Percentiles rank a stretch among this genome's conserved stretches.
Evolutionary conservation across 768 basidiomycete species (phyloP).

Genomic region (Mycena amicta): DNA sequence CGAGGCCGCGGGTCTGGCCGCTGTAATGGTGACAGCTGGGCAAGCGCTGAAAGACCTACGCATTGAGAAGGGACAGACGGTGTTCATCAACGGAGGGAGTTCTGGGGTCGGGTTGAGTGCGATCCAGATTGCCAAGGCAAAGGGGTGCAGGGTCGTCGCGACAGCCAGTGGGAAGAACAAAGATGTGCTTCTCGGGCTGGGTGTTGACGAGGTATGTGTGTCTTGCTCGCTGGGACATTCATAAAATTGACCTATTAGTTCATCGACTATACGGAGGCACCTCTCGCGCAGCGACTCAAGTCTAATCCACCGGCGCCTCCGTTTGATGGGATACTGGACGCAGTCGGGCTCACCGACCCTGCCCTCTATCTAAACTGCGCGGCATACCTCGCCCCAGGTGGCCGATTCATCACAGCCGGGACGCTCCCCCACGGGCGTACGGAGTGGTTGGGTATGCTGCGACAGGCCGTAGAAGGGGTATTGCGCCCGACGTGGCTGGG

Average conservation of each 20-base stretch:
- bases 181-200: constrained; percentile 55
- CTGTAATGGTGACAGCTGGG: constrained; percentile 63
- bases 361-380: constrained; percentile 51
- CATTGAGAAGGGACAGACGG: constrained; percentile 57
- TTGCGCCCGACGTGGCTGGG: constrained; percentile 54
- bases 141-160: constrained; percentile 59
- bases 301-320: constrained; percentile 48
- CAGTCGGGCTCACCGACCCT: constrained; percentile 51
- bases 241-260: constrained; percentile 38
- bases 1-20: constrained; percentile 62
- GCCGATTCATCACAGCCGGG: constrained; percentile 56
- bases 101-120: constrained; percentile 70
- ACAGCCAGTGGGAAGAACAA: constrained; percentile 65
- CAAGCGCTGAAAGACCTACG: constrained; percentile 51
- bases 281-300: constrained; percentile 49
- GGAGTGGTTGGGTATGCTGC: constrained; percentile 35
- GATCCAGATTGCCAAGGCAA: constrained; percentile 71
- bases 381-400: constrained; percentile 57
- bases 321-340: constrained; percentile 64
- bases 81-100: constrained; percentile 75
- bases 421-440: constrained; percentile 40
- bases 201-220: constrained; percentile 63
- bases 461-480: constrained; percentile 34
- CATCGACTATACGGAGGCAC: constrained; percentile 61
- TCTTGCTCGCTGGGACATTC: neutral